These are phyloP conservation scores for Globisporangium orthogonon DNA, from an alignment of 352 stramenopile species.

Conservation along the genomic window DNA sequence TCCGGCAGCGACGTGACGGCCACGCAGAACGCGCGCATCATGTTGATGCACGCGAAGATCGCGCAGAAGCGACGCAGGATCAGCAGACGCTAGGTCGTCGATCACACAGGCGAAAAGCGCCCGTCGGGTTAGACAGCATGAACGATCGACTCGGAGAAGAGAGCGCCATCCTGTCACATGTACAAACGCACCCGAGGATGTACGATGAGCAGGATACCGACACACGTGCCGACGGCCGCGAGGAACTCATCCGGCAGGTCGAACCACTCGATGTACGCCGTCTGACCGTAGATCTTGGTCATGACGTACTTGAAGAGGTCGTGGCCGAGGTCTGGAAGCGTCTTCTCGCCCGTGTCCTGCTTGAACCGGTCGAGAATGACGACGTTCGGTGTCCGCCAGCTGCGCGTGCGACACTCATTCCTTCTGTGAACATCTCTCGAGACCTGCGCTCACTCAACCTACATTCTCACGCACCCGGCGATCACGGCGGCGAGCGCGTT, in stretches of 20 bases:
- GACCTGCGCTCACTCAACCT: too few relatives aligned
- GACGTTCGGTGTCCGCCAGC: constrained; percentile 80
- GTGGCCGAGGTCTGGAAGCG: constrained; percentile 77
- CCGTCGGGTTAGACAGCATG: too few relatives aligned
- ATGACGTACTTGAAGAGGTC: constrained; percentile 86
- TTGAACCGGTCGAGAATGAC: constrained; percentile 66
- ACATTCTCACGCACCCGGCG: constrained; percentile 31
- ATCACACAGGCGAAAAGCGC: neutral
- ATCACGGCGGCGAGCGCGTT: constrained; percentile 80
- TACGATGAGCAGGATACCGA: constrained; percentile 60
- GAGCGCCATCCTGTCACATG: neutral
- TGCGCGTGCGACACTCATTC: constrained; percentile 7
- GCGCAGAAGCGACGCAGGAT: constrained; percentile 81
- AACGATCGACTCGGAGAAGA: neutral
- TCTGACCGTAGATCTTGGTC: constrained; percentile 76
- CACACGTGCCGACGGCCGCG: constrained; percentile 52
- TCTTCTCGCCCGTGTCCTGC: constrained; percentile 58
- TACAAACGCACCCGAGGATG: constrained; percentile 55
- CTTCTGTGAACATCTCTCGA: neutral
- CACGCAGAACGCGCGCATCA: constrained; percentile 80
- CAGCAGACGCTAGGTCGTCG: constrained; percentile 45
- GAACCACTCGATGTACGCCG: constrained; percentile 78
- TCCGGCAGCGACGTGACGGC: constrained; percentile 82
- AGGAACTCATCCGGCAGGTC: constrained; percentile 83
- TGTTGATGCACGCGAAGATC: constrained; percentile 82